A percentile compares a stretch with the other conserved stretches of the same genome.
Evolutionary conservation across 2,329 filamentous ascomycete species (phyloP).

Genomic region (Cryphonectria carpinicola): DNA sequence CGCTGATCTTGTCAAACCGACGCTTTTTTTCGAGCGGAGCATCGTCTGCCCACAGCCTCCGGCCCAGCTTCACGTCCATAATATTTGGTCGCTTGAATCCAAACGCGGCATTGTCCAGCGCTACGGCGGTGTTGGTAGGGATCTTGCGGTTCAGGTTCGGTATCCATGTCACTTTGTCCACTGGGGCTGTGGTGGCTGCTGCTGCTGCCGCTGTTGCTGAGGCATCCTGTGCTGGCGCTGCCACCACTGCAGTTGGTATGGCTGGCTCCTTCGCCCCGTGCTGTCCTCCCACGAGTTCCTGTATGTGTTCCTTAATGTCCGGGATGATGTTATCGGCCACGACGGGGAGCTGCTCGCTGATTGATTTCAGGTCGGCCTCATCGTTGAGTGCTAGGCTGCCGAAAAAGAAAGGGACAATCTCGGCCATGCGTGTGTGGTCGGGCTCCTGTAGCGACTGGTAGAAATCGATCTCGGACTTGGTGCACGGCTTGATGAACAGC

Average conservation of each 20-base stretch:
- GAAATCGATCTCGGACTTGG: constrained; percentile 81
- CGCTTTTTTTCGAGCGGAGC: constrained; percentile 62
- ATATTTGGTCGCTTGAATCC: constrained; percentile 88
- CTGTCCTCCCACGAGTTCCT: constrained; percentile 30
- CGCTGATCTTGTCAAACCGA: constrained; percentile 63
- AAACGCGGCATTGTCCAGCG: constrained; percentile 80
- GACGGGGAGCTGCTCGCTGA: constrained; percentile 54
- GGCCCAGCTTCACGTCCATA: constrained; percentile 89
- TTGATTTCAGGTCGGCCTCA: constrained; percentile 48
- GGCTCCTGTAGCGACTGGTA: constrained; percentile 71
- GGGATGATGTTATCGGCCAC: constrained; percentile 49
- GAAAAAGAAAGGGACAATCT: constrained; percentile 83
- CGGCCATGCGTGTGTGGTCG: constrained; percentile 72
- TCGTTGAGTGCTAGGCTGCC: constrained; percentile 76
- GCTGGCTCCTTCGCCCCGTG: constrained; percentile 24
- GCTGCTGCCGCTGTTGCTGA: constrained; percentile 8
- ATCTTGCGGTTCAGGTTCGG: constrained; percentile 64
- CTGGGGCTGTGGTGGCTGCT: not conserved
- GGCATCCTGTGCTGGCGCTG: constrained; percentile 10
- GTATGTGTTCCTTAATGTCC: constrained; percentile 44
- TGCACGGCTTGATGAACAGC: constrained; percentile 94
- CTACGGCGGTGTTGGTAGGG: constrained; percentile 77
- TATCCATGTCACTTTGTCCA: constrained; percentile 45
- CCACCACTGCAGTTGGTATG: constrained; percentile 24
- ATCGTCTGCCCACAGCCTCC: constrained; percentile 81